Base-by-base conservation (phyloP, 306 rosid species). In the Medicago arabica region DNA sequence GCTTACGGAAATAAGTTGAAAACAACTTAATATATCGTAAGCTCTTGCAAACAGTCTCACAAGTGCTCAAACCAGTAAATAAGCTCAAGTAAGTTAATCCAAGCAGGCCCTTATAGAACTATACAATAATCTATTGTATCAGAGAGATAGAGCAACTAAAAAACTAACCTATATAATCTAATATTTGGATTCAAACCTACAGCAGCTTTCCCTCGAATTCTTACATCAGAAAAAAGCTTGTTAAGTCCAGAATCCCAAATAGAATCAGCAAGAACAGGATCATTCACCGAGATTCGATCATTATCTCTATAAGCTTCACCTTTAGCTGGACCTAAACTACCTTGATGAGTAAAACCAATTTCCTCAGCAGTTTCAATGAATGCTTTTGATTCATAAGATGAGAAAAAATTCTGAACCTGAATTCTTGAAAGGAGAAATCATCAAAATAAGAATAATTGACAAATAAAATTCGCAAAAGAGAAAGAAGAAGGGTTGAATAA, bases 271-370 rank as follows among this genome's bases (percentile, higher is more conserved):
- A 95, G 92, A 68, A 51, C 87, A 73, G 88, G 84, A 82, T 90
- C 91, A 58, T 83, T 84, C 81, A 90, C 88, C 11, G 96, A 80
- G 73, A 90, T 76, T 77, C 98, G 78, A 74, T 92, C 97, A 72
- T 95, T 92, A 79, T 95, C 98, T 81, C 97, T 82, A 49, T 75
- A 92, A 72, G 98, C 97, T 83, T 95, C 97, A 17, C 98, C 98
- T 85, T 83, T 85, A 6, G 88, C 50, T 64, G 97, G 98, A 84
- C 98, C 97, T 36, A 86, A 84, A 68, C 97, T 95, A 69, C 96
- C 97, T 66, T 92, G 98, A 83, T 85, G 96, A 65, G 82, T 69
- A 84, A 95, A 95, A 68, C 98, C 98, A 44, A 85, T 70, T 65
- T 77, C 75, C 67, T 95, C 97, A 4, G 97, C 93, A 68, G 65